Conservation (phyloP, 257 asterid genomes). For the Solanum pennellii region DNA sequence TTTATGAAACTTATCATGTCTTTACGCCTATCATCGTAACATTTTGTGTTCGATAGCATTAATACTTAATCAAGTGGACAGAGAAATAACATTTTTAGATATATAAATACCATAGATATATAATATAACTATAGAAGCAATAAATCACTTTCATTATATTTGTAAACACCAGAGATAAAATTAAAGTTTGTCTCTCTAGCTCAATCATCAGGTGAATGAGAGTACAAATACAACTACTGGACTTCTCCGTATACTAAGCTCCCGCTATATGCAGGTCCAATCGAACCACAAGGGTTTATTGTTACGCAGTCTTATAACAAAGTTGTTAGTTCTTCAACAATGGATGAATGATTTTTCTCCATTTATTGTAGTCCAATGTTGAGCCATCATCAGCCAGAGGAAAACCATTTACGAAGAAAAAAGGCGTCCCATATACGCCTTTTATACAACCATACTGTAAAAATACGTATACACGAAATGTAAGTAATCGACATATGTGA, state of each 20-base stretch:
- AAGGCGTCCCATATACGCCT: slow-evolving; percentile 83
- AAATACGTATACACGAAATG: background rate
- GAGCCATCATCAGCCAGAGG: slow-evolving; percentile 66
- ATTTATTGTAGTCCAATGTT: slow-evolving; percentile 29
- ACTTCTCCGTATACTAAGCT: background rate
- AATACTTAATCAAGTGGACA: background rate
- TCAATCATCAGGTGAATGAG: background rate
- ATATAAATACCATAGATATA: background rate
- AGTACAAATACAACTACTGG: background rate
- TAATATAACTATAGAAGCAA: background rate
- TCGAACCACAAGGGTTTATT: background rate
- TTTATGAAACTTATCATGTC: background rate
- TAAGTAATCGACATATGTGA: background rate
- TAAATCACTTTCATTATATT: background rate
- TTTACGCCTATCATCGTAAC: background rate
- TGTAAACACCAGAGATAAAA: background rate
- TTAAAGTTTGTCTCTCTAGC: background rate
- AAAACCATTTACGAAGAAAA: slow-evolving; percentile 82
- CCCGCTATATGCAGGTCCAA: background rate
- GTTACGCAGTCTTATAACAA: background rate
- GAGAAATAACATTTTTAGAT: background rate
- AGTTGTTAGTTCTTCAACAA: slow-evolving; percentile 2
- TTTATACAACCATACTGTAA: slow-evolving; percentile 70
- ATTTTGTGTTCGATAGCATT: background rate
- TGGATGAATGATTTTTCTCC: slow-evolving; percentile 57